These are phyloP conservation scores for Entrophospora sp. DNA, from an alignment of 192 early-diverging fungal genomes.

Conservation along the genomic window DNA sequence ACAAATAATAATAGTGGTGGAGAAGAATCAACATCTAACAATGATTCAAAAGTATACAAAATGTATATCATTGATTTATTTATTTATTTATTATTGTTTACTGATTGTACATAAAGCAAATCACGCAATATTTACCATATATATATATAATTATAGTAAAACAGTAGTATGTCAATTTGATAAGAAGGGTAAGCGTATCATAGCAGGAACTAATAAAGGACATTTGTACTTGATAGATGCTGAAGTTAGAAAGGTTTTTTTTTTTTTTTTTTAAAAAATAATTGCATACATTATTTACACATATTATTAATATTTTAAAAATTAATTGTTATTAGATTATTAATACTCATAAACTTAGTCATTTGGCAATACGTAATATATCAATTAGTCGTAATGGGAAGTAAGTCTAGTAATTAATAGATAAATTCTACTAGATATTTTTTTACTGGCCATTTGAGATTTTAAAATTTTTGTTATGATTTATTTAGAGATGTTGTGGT, in stretches of 20 bases:
- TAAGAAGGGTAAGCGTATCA: constrained; percentile 42
- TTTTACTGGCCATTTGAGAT: neutral
- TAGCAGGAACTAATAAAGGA: constrained; percentile 62
- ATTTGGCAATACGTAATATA: constrained; percentile 48
- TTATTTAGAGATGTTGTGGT: constrained; percentile 58
- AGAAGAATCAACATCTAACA: neutral
- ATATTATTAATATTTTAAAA: constrained; percentile 14
- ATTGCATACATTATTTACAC: neutral
- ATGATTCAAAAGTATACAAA: too few relatives aligned
- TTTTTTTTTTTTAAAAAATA: neutral
- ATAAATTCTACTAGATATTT: neutral
- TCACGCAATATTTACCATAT: too few relatives aligned
- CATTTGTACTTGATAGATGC: constrained; percentile 51
- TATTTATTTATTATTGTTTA: constrained; percentile 32
- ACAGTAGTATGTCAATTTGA: constrained; percentile 30
- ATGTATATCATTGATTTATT: constrained; percentile 11
- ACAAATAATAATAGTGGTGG: constrained; percentile 7
- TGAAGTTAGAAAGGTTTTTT: constrained; percentile 33
- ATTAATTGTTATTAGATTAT: constrained; percentile 35
- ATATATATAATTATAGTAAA: too few relatives aligned
- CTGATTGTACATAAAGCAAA: constrained; percentile 38
- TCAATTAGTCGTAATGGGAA: constrained; percentile 57
- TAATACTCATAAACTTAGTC: constrained; percentile 25
- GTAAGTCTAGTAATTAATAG: constrained; percentile 30
- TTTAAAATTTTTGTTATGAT: neutral